Percentiles rank a stretch among this genome's conserved stretches.
Evolutionary conservation across 805 yeast genomes (phyloP).

Genomic region (Sugiyamaella mastotermitis): DNA sequence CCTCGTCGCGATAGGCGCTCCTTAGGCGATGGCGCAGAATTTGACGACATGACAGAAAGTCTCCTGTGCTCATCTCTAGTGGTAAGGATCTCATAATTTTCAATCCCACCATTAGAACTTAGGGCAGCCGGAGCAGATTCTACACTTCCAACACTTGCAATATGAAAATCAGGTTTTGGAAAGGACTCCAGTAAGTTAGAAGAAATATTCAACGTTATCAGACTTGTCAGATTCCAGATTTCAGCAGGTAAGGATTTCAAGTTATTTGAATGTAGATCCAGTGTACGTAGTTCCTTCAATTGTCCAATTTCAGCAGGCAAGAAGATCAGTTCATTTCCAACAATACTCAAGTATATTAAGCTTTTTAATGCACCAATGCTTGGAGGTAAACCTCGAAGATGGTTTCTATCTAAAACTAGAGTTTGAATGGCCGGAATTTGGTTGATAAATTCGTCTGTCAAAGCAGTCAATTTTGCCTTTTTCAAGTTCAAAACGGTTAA

Average conservation of each 20-base stretch:
- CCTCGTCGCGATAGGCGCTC: slow-evolving; percentile 15
- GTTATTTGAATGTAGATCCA: slow-evolving; percentile 84
- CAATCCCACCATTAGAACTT: neutral
- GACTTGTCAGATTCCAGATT: slow-evolving; percentile 55
- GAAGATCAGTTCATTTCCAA: slow-evolving; percentile 65
- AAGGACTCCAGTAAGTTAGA: slow-evolving; percentile 61
- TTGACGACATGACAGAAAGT: slow-evolving; percentile 12
- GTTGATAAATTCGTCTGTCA: slow-evolving; percentile 58
- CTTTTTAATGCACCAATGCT: slow-evolving; percentile 55
- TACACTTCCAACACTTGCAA: slow-evolving; percentile 20
- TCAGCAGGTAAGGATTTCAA: slow-evolving; percentile 61
- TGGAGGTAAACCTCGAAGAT: slow-evolving; percentile 67
- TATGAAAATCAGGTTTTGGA: slow-evolving; percentile 36
- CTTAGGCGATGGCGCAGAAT: slow-evolving; percentile 16
- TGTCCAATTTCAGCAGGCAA: slow-evolving; percentile 63
- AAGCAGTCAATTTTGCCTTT: slow-evolving; percentile 73
- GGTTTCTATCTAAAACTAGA: slow-evolving; percentile 73
- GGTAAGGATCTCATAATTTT: slow-evolving; percentile 1
- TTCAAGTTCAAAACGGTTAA: slow-evolving; percentile 70
- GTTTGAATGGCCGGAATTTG: slow-evolving; percentile 63
- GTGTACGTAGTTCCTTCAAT: slow-evolving; percentile 50
- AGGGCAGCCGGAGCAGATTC: slow-evolving; percentile 6
- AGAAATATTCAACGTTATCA: slow-evolving; percentile 60
- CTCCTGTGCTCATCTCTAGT: slow-evolving; percentile 6
- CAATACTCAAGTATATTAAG: slow-evolving; percentile 61